Conservation (phyloP, 1,139 yeast genomes). For the Debaryomyces sp. region DNA sequence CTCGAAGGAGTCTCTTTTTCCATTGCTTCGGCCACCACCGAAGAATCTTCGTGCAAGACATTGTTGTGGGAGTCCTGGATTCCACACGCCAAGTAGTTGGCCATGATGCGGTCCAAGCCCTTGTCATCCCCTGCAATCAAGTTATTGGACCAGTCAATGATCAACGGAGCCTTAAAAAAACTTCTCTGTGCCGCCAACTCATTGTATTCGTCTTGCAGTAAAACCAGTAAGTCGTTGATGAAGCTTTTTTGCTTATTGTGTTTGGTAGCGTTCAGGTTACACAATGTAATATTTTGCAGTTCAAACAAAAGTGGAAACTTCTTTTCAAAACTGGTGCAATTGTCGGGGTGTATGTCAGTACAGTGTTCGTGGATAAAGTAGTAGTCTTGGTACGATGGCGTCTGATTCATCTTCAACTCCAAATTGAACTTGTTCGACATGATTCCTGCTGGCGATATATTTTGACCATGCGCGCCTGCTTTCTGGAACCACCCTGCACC, state of each 20-base stretch:
- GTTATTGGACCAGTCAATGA: conserved; percentile 59
- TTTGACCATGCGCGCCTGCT: background rate
- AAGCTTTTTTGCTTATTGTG: conserved; percentile 15
- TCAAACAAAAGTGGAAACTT: conserved; percentile 22
- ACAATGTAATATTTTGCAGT: conserved; percentile 12
- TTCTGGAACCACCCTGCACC: conserved; percentile 6
- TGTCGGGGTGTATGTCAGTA: conserved; percentile 49
- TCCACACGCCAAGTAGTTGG: conserved; percentile 44
- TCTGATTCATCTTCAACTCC: conserved; percentile 26
- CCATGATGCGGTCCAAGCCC: conserved; percentile 45
- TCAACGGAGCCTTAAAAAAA: conserved; percentile 40
- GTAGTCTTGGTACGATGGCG: conserved; percentile 35
- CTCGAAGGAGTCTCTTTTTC: background rate
- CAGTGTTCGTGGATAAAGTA: conserved; percentile 37
- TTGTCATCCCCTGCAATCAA: conserved; percentile 53
- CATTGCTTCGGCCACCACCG: conserved; percentile 50
- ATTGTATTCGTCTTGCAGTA: conserved; percentile 24
- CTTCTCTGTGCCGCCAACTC: conserved; percentile 9
- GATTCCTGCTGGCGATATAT: background rate
- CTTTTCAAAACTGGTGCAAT: conserved; percentile 32
- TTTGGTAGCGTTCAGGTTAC: conserved; percentile 14
- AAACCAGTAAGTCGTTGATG: conserved; percentile 25
- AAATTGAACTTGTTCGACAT: conserved; percentile 24
- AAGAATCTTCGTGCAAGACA: conserved; percentile 31
- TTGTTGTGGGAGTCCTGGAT: conserved; percentile 29